Conservation (phyloP, 2,329 filamentous ascomycete species). For the Aspergillus fischeri region DNA sequence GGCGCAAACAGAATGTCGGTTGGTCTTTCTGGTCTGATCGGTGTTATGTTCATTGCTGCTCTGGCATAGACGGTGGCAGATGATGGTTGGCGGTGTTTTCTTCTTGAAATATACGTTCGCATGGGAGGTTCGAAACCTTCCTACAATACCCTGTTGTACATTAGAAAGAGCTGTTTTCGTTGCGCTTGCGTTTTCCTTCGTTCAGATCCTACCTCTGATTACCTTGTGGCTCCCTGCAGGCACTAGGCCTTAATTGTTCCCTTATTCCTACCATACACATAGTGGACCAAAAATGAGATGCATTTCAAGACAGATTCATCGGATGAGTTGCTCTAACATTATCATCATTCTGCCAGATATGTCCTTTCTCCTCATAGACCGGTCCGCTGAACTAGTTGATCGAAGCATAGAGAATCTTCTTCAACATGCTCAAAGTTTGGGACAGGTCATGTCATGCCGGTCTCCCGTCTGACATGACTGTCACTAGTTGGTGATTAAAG, state of each 20-base stretch:
- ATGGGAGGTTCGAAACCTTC: neutral
- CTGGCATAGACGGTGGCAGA: conserved; percentile 9
- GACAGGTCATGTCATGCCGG: too few relatives aligned
- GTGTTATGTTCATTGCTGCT: conserved; percentile 14
- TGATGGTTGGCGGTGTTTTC: neutral
- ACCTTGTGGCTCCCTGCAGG: neutral
- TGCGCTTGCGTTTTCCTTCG: neutral
- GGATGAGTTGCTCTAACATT: too few relatives aligned
- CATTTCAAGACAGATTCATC: neutral
- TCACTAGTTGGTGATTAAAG: too few relatives aligned
- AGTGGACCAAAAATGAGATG: neutral
- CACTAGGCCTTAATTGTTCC: neutral
- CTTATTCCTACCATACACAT: neutral
- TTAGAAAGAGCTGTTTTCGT: neutral
- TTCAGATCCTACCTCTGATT: neutral
- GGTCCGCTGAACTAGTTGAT: too few relatives aligned
- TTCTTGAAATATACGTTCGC: neutral
- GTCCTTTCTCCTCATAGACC: too few relatives aligned
- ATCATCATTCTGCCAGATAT: too few relatives aligned
- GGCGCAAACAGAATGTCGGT: conserved; percentile 17
- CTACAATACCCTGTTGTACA: neutral
- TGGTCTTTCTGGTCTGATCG: conserved; percentile 11
- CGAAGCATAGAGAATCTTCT: too few relatives aligned
- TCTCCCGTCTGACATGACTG: too few relatives aligned
- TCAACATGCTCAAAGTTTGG: too few relatives aligned